phyloP scores from a whole-genome alignment of 1,284 basidiomycete genomes.

The Cryptococcus maquisensis region DNA sequence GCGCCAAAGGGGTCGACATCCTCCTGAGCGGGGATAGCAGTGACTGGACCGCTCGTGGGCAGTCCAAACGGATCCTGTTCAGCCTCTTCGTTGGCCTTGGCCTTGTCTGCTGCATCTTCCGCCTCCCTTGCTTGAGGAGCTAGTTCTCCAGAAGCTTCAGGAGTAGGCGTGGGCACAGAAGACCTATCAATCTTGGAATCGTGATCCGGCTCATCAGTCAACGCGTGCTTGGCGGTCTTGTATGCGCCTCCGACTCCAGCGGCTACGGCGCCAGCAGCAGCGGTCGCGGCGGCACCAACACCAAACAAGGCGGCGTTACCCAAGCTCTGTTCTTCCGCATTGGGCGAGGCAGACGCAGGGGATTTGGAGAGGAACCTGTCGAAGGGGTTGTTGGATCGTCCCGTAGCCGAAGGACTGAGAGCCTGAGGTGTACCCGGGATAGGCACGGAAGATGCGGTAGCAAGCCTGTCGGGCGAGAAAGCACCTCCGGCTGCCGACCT shows the following conservation, averaged over 20 bases:
- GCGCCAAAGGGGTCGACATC: constrained; percentile 66
- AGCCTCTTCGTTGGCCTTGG: constrained; percentile 1
- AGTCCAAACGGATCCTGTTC: constrained; percentile 24
- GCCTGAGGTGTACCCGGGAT: constrained; percentile 65
- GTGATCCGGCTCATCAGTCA: constrained; percentile 19
- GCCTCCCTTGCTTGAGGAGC: neutral
- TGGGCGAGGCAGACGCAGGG: constrained; percentile 2
- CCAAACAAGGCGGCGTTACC: constrained; percentile 31
- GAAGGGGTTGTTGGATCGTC: constrained; percentile 77
- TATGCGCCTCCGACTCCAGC: constrained; percentile 24
- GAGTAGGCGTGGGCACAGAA: neutral
- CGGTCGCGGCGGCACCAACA: constrained; percentile 21
- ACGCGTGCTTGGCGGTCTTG: constrained; percentile 25
- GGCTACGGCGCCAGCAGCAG: constrained; percentile 20
- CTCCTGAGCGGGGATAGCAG: constrained; percentile 34
- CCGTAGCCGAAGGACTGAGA: constrained; percentile 49
- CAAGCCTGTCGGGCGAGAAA: constrained; percentile 32
- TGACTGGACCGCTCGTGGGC: constrained; percentile 11
- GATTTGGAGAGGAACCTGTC: constrained; percentile 61
- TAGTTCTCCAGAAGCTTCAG: neutral
- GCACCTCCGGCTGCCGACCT: neutral
- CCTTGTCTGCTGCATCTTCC: constrained; percentile 1
- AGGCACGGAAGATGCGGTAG: constrained; percentile 62
- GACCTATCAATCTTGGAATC: constrained; percentile 1
- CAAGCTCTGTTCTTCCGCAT: constrained; percentile 17